Conservation (phyloP, 2,329 filamentous ascomycete species). For the Apiospora koreana region DNA sequence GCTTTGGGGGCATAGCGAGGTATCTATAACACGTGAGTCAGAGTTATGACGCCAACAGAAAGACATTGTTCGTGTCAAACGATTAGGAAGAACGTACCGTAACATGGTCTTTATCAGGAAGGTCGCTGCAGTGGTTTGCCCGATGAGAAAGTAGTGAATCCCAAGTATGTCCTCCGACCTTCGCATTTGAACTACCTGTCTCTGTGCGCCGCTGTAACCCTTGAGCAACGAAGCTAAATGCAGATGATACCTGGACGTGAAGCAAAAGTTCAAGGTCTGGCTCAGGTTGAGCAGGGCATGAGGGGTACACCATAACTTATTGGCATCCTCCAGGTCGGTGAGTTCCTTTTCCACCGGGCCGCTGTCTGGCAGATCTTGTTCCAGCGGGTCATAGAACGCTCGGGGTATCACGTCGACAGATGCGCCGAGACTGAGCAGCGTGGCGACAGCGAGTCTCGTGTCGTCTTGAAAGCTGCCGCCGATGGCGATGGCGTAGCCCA, state of each 20-base stretch:
- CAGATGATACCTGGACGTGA: not conserved
- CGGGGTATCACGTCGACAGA: slow-evolving; percentile 17
- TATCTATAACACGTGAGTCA: slow-evolving; percentile 23
- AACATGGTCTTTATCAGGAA: slow-evolving; percentile 19
- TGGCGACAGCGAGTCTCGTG: slow-evolving; percentile 12
- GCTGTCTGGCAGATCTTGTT: slow-evolving; percentile 15
- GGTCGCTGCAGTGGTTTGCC: slow-evolving; percentile 19
- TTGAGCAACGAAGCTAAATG: not conserved
- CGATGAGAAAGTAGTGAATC: slow-evolving; percentile 21
- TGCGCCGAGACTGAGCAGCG: slow-evolving; percentile 23
- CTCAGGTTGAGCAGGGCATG: slow-evolving; percentile 13
- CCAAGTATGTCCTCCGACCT: slow-evolving; percentile 18
- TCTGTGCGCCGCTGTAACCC: not conserved
- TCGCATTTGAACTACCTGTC: slow-evolving; percentile 15
- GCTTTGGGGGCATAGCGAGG: slow-evolving; percentile 27
- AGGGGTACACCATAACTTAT: slow-evolving; percentile 20
- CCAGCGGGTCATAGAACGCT: slow-evolving; percentile 21
- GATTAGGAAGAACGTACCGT: slow-evolving; percentile 12
- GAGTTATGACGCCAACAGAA: not conserved
- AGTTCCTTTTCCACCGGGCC: not conserved
- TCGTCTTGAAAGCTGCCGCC: not conserved
- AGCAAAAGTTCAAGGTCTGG: slow-evolving; percentile 17
- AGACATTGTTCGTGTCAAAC: no score
- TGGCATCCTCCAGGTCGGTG: slow-evolving; percentile 10
- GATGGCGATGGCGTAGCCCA: slow-evolving; percentile 23